phyloP scores from a whole-genome alignment of 2,329 filamentous ascomycete genomes.

The Lachnellula arida region DNA sequence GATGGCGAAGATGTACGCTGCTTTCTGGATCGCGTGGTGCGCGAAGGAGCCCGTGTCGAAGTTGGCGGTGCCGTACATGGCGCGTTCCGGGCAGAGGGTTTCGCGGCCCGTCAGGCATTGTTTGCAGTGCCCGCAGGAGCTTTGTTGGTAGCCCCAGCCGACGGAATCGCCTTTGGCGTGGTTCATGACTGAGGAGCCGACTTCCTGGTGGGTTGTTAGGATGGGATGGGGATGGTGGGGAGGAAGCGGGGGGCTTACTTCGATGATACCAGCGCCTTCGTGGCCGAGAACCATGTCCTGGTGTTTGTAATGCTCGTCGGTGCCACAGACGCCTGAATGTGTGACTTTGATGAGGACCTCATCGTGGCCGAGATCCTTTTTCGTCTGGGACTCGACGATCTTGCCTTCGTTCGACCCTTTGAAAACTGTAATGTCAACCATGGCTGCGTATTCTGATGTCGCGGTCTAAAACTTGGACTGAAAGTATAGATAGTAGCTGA shows the following conservation, averaged over 20 bases:
- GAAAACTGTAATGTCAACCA: constrained; percentile 53
- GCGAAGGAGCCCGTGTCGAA: constrained; percentile 45
- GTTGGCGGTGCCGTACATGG: constrained; percentile 39
- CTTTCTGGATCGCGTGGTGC: constrained; percentile 35
- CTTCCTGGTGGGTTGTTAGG: constrained; percentile 18
- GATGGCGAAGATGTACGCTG: constrained; percentile 37
- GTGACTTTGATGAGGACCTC: constrained; percentile 60
- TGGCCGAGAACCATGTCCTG: constrained; percentile 43
- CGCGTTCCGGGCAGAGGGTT: constrained; percentile 38
- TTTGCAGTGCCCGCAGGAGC: constrained; percentile 40
- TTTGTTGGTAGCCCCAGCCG: constrained; percentile 43
- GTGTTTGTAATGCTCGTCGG: constrained; percentile 40
- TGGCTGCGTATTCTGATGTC: constrained; percentile 2
- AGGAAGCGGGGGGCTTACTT: constrained; percentile 17
- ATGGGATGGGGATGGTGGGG: neutral
- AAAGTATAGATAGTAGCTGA: no score
- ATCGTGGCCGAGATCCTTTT: constrained; percentile 42
- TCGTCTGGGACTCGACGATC: constrained; percentile 46
- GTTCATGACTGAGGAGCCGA: constrained; percentile 38
- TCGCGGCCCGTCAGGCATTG: constrained; percentile 42
- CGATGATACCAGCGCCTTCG: constrained; percentile 45
- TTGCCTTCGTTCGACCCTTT: constrained; percentile 55
- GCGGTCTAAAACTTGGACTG: neutral
- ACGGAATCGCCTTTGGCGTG: constrained; percentile 42
- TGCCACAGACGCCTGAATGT: constrained; percentile 63